These are phyloP conservation scores for Jamesozyma jinghongensis DNA, from an alignment of 805 yeast genomes.

Conservation along the genomic window DNA sequence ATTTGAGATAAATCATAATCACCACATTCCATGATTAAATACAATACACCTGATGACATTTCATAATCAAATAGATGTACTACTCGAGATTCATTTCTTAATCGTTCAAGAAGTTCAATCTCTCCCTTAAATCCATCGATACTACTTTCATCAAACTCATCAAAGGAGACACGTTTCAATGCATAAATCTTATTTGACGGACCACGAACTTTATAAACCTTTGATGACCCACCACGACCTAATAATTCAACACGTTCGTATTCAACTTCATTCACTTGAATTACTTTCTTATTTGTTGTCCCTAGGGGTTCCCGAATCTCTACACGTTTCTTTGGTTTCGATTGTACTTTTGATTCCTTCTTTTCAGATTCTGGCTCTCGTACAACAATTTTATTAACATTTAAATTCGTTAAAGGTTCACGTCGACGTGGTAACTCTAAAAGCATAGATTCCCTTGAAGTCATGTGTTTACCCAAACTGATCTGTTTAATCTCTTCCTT, in stretches of 20 bases:
- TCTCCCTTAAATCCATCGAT: conserved; percentile 82
- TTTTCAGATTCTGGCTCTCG: too few relatives aligned
- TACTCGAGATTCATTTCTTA: conserved; percentile 59
- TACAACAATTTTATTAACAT: not conserved
- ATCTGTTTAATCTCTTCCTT: conserved; percentile 27
- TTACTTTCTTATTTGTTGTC: conserved; percentile 8
- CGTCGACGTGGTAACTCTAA: not conserved
- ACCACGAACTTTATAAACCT: conserved; percentile 68
- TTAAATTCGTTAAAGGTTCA: not conserved
- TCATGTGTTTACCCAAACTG: conserved; percentile 20
- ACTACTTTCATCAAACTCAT: conserved; percentile 69
- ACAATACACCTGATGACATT: conserved; percentile 52
- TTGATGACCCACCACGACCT: conserved; percentile 90
- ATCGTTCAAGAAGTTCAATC: conserved; percentile 57
- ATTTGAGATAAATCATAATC: conserved; percentile 84
- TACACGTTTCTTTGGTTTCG: conserved; percentile 4
- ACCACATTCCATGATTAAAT: conserved; percentile 89
- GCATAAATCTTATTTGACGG: conserved; percentile 59
- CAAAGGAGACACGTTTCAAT: conserved; percentile 69
- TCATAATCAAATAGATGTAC: conserved; percentile 70
- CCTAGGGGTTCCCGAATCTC: conserved; percentile 13
- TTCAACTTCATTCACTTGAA: conserved; percentile 46
- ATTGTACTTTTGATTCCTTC: too few relatives aligned
- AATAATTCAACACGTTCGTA: conserved; percentile 70
- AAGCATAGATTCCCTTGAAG: conserved; percentile 3